Percentiles rank a stretch among this genome's conserved stretches.
These are phyloP conservation scores for Datura wrightii DNA, from an alignment of 257 asterid species.

Conservation along the genomic window DNA sequence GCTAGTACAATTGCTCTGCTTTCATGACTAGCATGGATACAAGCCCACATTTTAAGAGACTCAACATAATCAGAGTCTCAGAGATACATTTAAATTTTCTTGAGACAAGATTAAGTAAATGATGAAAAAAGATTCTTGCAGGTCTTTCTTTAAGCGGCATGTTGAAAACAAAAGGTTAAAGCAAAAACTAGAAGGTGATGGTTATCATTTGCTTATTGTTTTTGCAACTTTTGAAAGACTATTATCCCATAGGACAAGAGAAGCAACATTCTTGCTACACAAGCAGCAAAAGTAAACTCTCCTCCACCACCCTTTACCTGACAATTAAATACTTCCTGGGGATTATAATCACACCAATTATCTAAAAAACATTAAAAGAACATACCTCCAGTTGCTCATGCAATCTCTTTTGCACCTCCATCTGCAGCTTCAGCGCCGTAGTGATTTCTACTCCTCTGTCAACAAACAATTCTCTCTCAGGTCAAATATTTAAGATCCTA, in stretches of 20 bases:
- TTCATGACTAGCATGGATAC: constrained; percentile 5
- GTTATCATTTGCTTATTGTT: not conserved
- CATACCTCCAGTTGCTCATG: constrained; percentile 97
- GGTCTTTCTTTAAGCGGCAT: not conserved
- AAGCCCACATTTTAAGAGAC: not conserved
- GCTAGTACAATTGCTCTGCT: not conserved
- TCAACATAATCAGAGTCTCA: not conserved
- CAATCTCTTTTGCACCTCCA: constrained; percentile 98
- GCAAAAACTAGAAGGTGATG: no score
- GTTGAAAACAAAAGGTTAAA: not conserved
- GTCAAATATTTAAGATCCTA: not conserved
- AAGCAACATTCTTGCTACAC: constrained; percentile 1
- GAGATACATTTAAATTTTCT: not conserved
- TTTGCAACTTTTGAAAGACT: not conserved
- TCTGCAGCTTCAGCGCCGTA: constrained; percentile 97
- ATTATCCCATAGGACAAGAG: not conserved
- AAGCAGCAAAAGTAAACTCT: not conserved
- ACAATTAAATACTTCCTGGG: not conserved
- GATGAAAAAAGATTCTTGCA: not conserved
- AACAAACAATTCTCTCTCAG: constrained; percentile 29
- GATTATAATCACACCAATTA: not conserved
- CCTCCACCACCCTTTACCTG: not conserved
- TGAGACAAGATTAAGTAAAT: not conserved
- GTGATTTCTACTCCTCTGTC: constrained; percentile 92
- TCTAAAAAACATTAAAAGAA: not conserved